Percentiles rank a stretch among this genome's conserved stretches.
Conservation (phyloP, 345 rosid species). For the Eucalyptus marginata region DNA sequence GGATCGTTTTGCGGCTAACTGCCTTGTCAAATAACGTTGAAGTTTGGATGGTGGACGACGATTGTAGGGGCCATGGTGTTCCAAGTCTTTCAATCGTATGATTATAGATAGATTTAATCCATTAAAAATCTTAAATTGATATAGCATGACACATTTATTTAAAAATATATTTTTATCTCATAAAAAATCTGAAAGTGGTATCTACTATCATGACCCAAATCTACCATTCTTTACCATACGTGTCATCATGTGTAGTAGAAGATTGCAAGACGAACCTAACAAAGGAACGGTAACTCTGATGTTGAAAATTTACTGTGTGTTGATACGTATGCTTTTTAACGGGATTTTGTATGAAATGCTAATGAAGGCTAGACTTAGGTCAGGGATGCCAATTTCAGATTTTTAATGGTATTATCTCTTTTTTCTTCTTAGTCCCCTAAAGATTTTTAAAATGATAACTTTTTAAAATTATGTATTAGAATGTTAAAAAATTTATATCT, state of each 20-base stretch:
- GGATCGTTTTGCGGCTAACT: neutral
- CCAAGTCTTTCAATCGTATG: neutral
- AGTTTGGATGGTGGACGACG: neutral
- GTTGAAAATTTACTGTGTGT: too few relatives aligned
- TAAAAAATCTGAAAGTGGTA: neutral
- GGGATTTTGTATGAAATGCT: neutral
- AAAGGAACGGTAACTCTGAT: fast-evolving
- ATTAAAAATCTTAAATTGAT: neutral
- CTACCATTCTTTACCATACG: fast-evolving
- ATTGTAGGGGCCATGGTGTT: neutral
- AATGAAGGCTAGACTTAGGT: neutral
- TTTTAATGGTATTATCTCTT: neutral
- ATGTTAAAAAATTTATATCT: neutral
- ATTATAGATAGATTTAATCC: neutral
- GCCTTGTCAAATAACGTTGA: neutral
- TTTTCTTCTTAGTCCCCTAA: neutral
- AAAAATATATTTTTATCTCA: neutral
- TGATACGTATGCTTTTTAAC: neutral
- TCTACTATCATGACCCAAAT: neutral
- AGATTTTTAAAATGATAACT: neutral
- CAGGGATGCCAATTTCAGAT: neutral
- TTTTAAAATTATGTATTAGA: neutral
- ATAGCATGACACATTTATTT: neutral
- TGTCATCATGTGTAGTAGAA: neutral
- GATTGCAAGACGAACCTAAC: neutral